A percentile compares a stretch with the other conserved stretches of the same genome.
Evolutionary conservation across 805 yeast genomes (phyloP).

Genomic region (Lachancea cidri): DNA sequence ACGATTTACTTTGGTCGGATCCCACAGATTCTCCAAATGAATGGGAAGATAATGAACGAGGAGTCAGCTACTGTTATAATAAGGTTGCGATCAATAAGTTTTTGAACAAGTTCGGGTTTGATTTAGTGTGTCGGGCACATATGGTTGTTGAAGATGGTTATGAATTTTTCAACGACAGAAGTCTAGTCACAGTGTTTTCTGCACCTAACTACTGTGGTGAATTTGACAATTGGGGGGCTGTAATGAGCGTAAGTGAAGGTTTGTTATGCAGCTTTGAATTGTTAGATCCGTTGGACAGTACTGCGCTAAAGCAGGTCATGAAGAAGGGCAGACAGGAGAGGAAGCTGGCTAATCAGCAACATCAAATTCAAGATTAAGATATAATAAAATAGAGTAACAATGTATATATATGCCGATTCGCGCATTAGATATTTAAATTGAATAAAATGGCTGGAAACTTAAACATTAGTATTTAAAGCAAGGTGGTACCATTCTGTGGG

Average conservation of each 20-base stretch:
- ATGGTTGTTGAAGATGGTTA: slow-evolving; percentile 91
- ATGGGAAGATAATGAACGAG: slow-evolving; percentile 82
- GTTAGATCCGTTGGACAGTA: slow-evolving; percentile 87
- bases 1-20: slow-evolving; percentile 80
- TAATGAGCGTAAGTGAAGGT: slow-evolving; percentile 93
- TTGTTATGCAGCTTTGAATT: slow-evolving; percentile 88
- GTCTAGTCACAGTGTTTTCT: slow-evolving; percentile 70
- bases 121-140: slow-evolving; percentile 75
- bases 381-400: slow-evolving; percentile 1
- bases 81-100: slow-evolving; percentile 68
- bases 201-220: slow-evolving; percentile 67
- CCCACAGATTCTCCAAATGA: slow-evolving; percentile 55
- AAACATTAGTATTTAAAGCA: background rate
- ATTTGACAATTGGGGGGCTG: slow-evolving; percentile 91
- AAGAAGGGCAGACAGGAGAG: slow-evolving; percentile 88
- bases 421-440: background rate
- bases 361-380: slow-evolving; percentile 9
- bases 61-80: slow-evolving; percentile 75
- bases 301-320: slow-evolving; percentile 92
- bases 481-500: too few relatives aligned
- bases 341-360: slow-evolving; percentile 47
- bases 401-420: slow-evolving; percentile 2
- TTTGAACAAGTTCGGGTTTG: slow-evolving; percentile 61
- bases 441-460: background rate
- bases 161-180: slow-evolving; percentile 70